These are phyloP conservation scores for Hypocreales sp. DNA, from an alignment of 2,329 filamentous ascomycete genomes.

Conservation along the genomic window DNA sequence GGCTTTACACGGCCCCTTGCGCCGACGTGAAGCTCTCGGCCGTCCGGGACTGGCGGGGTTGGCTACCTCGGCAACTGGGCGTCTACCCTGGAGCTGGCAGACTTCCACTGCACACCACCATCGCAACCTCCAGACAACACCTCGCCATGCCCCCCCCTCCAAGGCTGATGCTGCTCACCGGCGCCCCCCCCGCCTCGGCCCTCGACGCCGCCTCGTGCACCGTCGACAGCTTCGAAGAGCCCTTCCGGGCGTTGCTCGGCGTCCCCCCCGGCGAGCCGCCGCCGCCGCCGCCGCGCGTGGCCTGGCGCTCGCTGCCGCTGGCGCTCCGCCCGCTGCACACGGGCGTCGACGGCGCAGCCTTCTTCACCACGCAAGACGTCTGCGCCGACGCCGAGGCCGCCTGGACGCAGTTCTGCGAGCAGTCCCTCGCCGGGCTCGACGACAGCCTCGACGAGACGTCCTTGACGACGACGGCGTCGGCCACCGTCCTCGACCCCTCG, in stretches of 20 bases:
- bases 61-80: too few relatives aligned
- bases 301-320: constrained; percentile 41
- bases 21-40: too few relatives aligned
- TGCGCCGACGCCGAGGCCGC: constrained; percentile 19
- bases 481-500: too few relatives aligned
- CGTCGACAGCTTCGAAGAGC: constrained; percentile 10
- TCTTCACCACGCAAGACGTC: constrained; percentile 9
- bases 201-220: constrained; percentile 15
- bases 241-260: constrained; percentile 12
- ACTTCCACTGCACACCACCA: too few relatives aligned
- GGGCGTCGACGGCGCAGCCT: neutral
- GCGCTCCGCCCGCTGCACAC: constrained; percentile 9
- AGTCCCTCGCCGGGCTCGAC: constrained; percentile 52
- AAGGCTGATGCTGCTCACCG: constrained; percentile 21
- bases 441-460: constrained; percentile 11
- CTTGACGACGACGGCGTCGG: constrained; percentile 10
- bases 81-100: too few relatives aligned
- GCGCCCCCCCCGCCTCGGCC: constrained; percentile 16
- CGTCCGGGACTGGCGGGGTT: too few relatives aligned
- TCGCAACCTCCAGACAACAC: too few relatives aligned
- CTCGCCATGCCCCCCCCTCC: constrained; percentile 4
- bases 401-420: constrained; percentile 56
- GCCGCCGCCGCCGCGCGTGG: constrained; percentile 19
- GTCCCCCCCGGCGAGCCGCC: constrained; percentile 1
- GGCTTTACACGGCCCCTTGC: too few relatives aligned